These are phyloP conservation scores for Coniochaeta sp. DNA, from an alignment of 2,329 filamentous ascomycete species.

Conservation along the genomic window DNA sequence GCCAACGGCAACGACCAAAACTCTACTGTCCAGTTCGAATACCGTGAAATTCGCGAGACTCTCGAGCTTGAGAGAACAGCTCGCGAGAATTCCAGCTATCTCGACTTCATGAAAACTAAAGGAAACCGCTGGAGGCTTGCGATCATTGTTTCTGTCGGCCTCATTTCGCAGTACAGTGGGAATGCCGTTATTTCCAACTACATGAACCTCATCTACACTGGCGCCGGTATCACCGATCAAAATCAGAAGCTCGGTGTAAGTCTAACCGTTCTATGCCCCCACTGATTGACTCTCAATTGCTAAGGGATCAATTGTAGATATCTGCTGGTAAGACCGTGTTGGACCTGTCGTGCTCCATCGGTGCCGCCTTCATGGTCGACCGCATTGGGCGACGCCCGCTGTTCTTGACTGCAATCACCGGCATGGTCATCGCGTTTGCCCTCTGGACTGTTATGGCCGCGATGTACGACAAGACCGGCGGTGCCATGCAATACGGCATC, in stretches of 20 bases:
- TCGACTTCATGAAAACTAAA: slow-evolving; percentile 53
- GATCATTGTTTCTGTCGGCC: slow-evolving; percentile 53
- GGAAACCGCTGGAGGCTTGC: slow-evolving; percentile 58
- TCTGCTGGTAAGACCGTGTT: slow-evolving; percentile 52
- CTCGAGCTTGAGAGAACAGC: slow-evolving; percentile 47
- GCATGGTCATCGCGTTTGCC: slow-evolving; percentile 35
- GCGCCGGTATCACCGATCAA: slow-evolving; percentile 50
- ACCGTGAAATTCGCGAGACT: slow-evolving; percentile 57
- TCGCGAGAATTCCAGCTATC: slow-evolving; percentile 41
- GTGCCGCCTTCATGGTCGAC: slow-evolving; percentile 42
- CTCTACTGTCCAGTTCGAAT: slow-evolving; percentile 57
- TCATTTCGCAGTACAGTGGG: slow-evolving; percentile 62
- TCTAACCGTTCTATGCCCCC: neutral
- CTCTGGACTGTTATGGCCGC: slow-evolving; percentile 46
- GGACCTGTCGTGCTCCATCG: slow-evolving; percentile 48
- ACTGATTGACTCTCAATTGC: neutral
- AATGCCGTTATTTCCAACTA: slow-evolving; percentile 63
- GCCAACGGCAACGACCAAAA: slow-evolving; percentile 51
- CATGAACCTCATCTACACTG: slow-evolving; percentile 53
- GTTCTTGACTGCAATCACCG: slow-evolving; percentile 41
- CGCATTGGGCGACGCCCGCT: slow-evolving; percentile 43
- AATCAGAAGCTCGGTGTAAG: slow-evolving; percentile 42
- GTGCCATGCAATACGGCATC: slow-evolving; percentile 18
- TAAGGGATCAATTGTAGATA: slow-evolving; percentile 14
- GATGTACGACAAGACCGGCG: slow-evolving; percentile 36